These are phyloP conservation scores for Colletotrichum sojae DNA, from an alignment of 2,329 filamentous ascomycete species.

Conservation along the genomic window DNA sequence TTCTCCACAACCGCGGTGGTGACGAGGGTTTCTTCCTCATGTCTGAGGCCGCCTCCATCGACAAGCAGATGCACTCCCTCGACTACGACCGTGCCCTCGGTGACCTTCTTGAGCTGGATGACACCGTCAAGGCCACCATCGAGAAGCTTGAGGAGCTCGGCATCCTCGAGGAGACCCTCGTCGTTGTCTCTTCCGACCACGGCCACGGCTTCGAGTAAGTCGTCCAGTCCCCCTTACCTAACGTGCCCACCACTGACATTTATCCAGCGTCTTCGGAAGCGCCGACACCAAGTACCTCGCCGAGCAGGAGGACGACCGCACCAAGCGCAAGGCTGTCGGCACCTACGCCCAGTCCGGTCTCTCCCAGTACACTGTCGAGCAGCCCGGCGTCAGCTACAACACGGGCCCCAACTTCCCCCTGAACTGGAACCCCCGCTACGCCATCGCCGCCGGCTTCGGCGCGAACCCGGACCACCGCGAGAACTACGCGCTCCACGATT, in stretches of 20 bases:
- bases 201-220: slow-evolving; percentile 84
- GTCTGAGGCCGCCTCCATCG: slow-evolving; percentile 87
- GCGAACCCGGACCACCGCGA: slow-evolving; percentile 83
- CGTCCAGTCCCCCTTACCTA: not conserved
- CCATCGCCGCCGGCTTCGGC: slow-evolving; percentile 79
- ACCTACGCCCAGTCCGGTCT: slow-evolving; percentile 80
- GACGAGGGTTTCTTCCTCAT: slow-evolving; percentile 89
- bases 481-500: slow-evolving; percentile 79
- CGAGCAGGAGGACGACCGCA: slow-evolving; percentile 74
- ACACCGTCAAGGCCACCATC: slow-evolving; percentile 83
- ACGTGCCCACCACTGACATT: not conserved
- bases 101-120: slow-evolving; percentile 88
- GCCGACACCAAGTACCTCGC: slow-evolving; percentile 85
- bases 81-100: slow-evolving; percentile 90
- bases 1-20: slow-evolving; percentile 76
- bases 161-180: slow-evolving; percentile 80
- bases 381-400: slow-evolving; percentile 75
- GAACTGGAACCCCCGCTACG: slow-evolving; percentile 89
- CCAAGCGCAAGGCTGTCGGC: slow-evolving; percentile 83
- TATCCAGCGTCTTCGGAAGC: slow-evolving; percentile 76
- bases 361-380: slow-evolving; percentile 78
- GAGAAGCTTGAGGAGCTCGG: slow-evolving; percentile 76
- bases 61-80: slow-evolving; percentile 90
- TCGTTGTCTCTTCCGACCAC: slow-evolving; percentile 89
- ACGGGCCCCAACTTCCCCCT: slow-evolving; percentile 83